phyloP scores from a whole-genome alignment of 805 yeast species.

The Blastobotrys chiropterorum region DNA sequence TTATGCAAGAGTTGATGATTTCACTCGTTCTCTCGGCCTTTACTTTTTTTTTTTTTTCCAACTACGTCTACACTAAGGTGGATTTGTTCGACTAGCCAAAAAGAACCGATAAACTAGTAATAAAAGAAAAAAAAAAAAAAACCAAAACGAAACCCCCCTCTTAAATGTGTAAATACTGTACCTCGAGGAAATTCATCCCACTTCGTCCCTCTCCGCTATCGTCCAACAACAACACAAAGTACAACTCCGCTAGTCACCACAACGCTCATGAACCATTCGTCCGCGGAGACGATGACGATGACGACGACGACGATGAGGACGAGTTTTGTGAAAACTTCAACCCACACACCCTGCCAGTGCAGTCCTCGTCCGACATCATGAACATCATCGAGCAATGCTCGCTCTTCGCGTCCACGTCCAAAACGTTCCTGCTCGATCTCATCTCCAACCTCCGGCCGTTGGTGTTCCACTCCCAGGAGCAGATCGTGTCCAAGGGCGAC shows the following conservation, averaged over 20 bases:
- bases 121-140: too few relatives aligned
- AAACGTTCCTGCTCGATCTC: conserved; percentile 52
- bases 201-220: neutral
- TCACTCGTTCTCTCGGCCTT: neutral
- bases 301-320: neutral
- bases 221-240: neutral
- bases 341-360: neutral
- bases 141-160: too few relatives aligned
- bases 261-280: too few relatives aligned
- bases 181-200: neutral
- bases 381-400: conserved; percentile 38
- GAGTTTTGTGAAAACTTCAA: neutral
- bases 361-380: neutral
- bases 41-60: neutral
- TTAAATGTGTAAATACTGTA: neutral
- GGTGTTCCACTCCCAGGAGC: conserved; percentile 62
- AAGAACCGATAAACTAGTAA: too few relatives aligned
- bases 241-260: neutral
- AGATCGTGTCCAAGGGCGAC: conserved; percentile 64
- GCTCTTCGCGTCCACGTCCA: conserved; percentile 61
- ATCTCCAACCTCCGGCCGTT: conserved; percentile 52
- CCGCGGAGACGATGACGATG: neutral
- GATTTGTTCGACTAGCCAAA: too few relatives aligned
- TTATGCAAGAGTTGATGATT: neutral
- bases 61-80: too few relatives aligned